Evolutionary conservation across 2,329 filamentous ascomycete genomes (phyloP).

Genomic region (Neurospora crassa): DNA sequence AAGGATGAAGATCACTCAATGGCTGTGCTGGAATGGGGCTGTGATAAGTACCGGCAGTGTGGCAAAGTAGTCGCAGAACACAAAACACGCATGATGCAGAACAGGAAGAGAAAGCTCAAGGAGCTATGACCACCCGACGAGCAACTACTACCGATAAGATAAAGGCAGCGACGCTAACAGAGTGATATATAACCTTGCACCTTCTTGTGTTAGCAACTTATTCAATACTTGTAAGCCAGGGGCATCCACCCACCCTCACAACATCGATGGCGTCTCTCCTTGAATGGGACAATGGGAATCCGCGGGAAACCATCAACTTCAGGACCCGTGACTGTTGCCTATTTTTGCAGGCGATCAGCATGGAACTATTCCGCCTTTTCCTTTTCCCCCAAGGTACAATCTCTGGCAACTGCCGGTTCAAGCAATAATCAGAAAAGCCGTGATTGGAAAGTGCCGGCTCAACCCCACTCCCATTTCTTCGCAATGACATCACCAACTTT

Average conservation of each 20-base stretch:
- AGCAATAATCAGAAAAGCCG: neutral
- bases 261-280: neutral
- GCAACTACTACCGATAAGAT: neutral
- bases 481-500: neutral
- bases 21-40: neutral
- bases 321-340: neutral
- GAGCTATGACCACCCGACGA: neutral
- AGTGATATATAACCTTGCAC: rapidly evolving
- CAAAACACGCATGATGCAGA: no score
- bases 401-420: neutral
- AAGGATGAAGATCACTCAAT: neutral
- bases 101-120: neutral
- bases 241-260: neutral
- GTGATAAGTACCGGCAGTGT: neutral
- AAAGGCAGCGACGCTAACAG: neutral
- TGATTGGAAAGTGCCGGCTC: neutral
- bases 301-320: neutral
- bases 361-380: neutral
- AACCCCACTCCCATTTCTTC: neutral
- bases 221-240: neutral
- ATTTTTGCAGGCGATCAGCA: neutral
- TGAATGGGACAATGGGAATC: neutral
- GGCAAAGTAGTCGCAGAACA: neutral
- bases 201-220: neutral
- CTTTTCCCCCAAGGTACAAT: neutral